Evolutionary conservation across 2,329 filamentous ascomycete genomes (phyloP).

Genomic region (Iodosphaeria phyllophila): DNA sequence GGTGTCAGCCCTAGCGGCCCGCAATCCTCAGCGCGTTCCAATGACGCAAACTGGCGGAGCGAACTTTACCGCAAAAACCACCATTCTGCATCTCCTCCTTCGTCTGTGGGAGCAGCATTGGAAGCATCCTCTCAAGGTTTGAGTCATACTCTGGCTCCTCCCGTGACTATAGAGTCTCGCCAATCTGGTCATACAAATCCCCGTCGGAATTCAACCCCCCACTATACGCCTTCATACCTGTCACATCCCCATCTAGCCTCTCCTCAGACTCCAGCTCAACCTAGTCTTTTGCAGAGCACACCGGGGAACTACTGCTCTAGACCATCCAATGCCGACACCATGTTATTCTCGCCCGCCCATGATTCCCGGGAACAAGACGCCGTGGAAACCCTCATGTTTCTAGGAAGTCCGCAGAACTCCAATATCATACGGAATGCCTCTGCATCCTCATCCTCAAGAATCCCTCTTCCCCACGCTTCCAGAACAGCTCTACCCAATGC

Average conservation of each 20-base stretch:
- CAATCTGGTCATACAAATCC: constrained; percentile 19
- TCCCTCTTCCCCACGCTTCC: constrained; percentile 8
- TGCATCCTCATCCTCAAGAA: constrained; percentile 18
- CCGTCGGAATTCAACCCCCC: constrained; percentile 30
- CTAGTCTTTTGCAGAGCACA: constrained; percentile 20
- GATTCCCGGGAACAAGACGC: constrained; percentile 62
- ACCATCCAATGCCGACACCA: constrained; percentile 26
- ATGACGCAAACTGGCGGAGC: constrained; percentile 26
- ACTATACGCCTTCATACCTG: constrained; percentile 29
- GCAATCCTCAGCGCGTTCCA: constrained; percentile 13
- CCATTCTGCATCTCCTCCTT: constrained; percentile 18
- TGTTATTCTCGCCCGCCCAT: constrained; percentile 50
- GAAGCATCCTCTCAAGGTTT: too few species aligned
- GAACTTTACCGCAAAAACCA: constrained; percentile 16
- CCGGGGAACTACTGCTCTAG: constrained; percentile 15
- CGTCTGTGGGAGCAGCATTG: constrained; percentile 15
- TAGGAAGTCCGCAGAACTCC: constrained; percentile 63
- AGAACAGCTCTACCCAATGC: constrained; percentile 26
- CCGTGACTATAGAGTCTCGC: constrained; percentile 33
- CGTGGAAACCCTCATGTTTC: constrained; percentile 61
- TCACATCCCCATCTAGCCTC: constrained; percentile 28
- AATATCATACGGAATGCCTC: constrained; percentile 39
- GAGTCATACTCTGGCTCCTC: constrained; percentile 37
- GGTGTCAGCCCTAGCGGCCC: constrained; percentile 11
- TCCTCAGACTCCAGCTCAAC: constrained; percentile 19